Evolutionary conservation across 805 yeast species (phyloP).

Genomic region (Wickerhamiella qilinensis): DNA sequence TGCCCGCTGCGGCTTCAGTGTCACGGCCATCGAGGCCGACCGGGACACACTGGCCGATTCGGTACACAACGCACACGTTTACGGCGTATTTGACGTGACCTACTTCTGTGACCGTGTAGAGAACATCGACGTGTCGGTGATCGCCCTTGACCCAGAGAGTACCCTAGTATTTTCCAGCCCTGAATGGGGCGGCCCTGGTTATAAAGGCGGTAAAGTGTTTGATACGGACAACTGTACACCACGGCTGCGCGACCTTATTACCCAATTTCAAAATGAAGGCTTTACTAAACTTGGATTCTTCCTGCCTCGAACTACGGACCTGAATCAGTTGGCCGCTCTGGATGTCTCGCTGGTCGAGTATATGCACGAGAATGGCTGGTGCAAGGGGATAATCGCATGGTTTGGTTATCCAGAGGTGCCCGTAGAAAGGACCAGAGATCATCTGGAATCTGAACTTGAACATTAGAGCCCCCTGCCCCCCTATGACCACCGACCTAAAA

Average conservation of each 20-base stretch:
- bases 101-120: conserved; percentile 35
- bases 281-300: conserved; percentile 5
- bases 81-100: conserved; percentile 38
- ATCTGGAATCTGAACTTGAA: too few relatives aligned
- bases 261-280: conserved; percentile 4
- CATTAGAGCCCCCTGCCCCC: too few relatives aligned
- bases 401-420: too few relatives aligned
- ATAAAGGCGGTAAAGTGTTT: conserved; percentile 7
- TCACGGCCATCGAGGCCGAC: conserved; percentile 16
- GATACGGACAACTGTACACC: conserved; percentile 13
- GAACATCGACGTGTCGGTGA: conserved; percentile 13
- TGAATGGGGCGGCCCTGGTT: conserved; percentile 18
- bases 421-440: too few relatives aligned
- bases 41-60: conserved; percentile 15
- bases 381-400: not conserved
- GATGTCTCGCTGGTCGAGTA: conserved; percentile 11
- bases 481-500: too few relatives aligned
- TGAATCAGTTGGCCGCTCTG: conserved; percentile 7
- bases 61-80: conserved; percentile 43
- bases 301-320: conserved; percentile 13
- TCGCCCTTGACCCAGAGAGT: conserved; percentile 3
- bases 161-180: conserved; percentile 14
- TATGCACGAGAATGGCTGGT: conserved; percentile 3
- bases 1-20: conserved; percentile 27
- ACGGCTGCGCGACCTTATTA: conserved; percentile 6